A percentile compares a stretch with the other conserved stretches of the same genome.
Evolutionary conservation across 2,329 filamentous ascomycete species (phyloP).

Genomic region (Trichocomaceae sp.): DNA sequence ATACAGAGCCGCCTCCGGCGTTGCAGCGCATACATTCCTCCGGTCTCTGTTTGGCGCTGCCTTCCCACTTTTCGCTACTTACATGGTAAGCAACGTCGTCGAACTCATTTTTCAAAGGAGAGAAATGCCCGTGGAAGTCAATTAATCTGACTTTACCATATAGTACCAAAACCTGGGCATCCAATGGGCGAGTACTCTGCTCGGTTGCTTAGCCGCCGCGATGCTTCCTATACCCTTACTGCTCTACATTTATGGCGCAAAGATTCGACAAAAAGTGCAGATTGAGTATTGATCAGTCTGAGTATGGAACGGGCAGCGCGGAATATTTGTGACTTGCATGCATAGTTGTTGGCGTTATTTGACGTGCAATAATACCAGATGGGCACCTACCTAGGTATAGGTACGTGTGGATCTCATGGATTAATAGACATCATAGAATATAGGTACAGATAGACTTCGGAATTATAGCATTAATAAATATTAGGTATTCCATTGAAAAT

Average conservation of each 20-base stretch:
- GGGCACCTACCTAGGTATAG: no score
- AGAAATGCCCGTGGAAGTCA: no score
- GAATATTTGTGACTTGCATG: background rate
- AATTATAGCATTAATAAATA: background rate
- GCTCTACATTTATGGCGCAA: constrained; percentile 28
- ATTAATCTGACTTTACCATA: constrained; percentile 31
- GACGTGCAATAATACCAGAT: background rate
- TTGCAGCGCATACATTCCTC: constrained; percentile 49
- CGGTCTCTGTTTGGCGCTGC: constrained; percentile 32
- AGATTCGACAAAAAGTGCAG: constrained; percentile 5
- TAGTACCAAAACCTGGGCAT: constrained; percentile 36
- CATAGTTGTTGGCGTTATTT: background rate
- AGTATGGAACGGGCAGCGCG: no score
- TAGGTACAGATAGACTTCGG: background rate
- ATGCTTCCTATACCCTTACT: constrained; percentile 37
- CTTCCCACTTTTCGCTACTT: constrained; percentile 31
- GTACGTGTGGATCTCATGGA: no score
- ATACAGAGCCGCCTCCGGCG: constrained; percentile 54
- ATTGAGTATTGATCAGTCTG: constrained; percentile 5
- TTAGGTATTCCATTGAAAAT: background rate
- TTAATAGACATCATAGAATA: background rate
- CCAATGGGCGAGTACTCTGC: constrained; percentile 36
- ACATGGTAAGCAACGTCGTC: constrained; percentile 33
- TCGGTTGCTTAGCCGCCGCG: constrained; percentile 34
- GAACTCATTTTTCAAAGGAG: no score